These are phyloP conservation scores for Cryomyces antarcticus DNA, from an alignment of 495 filamentous ascomycete species.

Conservation along the genomic window DNA sequence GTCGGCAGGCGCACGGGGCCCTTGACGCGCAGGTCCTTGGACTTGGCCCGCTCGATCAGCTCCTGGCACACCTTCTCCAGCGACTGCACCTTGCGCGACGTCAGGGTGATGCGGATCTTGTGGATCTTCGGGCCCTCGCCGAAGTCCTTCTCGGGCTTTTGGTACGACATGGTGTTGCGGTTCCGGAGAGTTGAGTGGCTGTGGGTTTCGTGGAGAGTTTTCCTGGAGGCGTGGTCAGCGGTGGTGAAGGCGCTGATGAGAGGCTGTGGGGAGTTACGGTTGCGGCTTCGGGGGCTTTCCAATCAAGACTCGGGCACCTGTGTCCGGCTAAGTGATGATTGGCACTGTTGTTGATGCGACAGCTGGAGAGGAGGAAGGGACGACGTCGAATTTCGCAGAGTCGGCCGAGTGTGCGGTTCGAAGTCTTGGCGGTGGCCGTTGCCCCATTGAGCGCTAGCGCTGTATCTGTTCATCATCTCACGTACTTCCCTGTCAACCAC, in stretches of 20 bases:
- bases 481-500: no score
- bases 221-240: conserved; percentile 1
- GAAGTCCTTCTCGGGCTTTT: conserved; percentile 90
- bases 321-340: conserved; percentile 24
- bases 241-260: neutral
- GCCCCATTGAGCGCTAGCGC: neutral
- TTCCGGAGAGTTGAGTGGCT: neutral
- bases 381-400: neutral
- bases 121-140: conserved; percentile 84
- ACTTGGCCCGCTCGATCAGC: conserved; percentile 95
- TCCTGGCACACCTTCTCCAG: conserved; percentile 98
- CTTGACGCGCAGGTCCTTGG: conserved; percentile 92
- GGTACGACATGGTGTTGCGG: conserved; percentile 31
- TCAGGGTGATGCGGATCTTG: conserved; percentile 97
- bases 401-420: neutral
- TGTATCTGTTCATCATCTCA: no score
- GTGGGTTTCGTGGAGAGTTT: neutral
- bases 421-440: neutral
- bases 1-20: conserved; percentile 96
- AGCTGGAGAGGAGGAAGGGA: neutral
- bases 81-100: conserved; percentile 72
- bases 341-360: conserved; percentile 3
- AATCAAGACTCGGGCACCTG: conserved; percentile 42
- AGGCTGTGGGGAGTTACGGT: neutral
- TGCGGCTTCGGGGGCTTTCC: conserved; percentile 8